phyloP scores from a whole-genome alignment of 257 asterid species.

The Solanum lycopersicoides region DNA sequence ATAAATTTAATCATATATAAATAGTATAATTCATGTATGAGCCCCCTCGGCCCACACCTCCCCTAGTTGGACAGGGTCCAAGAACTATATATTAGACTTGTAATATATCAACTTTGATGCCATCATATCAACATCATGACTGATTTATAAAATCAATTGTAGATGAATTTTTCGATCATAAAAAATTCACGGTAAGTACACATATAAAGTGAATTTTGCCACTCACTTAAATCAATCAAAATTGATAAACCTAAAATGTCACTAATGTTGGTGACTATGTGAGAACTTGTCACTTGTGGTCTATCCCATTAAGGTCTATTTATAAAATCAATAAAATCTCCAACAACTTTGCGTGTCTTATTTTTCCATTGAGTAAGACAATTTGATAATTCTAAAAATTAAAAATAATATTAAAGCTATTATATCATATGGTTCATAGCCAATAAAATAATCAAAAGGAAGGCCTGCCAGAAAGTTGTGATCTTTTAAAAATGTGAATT shows the following conservation, averaged over 20 bases:
- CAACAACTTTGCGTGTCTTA: not conserved
- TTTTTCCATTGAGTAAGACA: not conserved
- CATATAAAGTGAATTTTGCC: not conserved
- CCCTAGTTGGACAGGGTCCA: not conserved
- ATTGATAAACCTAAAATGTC: not conserved
- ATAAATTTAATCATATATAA: too few relatives aligned
- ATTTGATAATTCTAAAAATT: not conserved
- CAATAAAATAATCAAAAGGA: not conserved
- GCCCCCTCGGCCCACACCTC: not conserved
- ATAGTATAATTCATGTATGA: too few relatives aligned
- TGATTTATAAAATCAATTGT: not conserved
- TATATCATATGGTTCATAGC: not conserved
- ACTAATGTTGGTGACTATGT: not conserved
- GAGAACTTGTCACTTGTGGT: not conserved
- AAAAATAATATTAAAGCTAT: not conserved
- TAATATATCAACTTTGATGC: too few relatives aligned
- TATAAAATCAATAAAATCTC: not conserved
- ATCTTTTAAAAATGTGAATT: not conserved
- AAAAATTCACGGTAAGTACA: not conserved
- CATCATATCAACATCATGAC: not conserved
- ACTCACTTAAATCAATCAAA: not conserved
- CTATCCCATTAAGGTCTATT: not conserved
- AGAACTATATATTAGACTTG: not conserved
- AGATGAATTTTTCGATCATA: not conserved
- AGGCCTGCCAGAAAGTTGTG: not conserved